These are phyloP conservation scores for Nemania sp. DNA, from an alignment of 2,329 filamentous ascomycete genomes.

Conservation along the genomic window DNA sequence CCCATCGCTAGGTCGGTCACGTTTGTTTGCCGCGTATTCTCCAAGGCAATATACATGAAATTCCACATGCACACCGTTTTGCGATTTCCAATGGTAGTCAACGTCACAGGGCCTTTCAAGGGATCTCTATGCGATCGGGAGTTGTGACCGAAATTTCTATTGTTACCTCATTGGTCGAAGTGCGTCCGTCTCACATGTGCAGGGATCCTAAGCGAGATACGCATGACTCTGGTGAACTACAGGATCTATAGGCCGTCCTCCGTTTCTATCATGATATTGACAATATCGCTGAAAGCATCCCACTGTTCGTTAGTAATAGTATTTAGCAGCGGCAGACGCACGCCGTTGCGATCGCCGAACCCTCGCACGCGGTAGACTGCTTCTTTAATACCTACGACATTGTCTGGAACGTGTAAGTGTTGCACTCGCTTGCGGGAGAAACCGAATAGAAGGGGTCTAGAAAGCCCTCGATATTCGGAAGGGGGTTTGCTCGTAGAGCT, in stretches of 20 bases:
- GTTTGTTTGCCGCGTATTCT: not conserved
- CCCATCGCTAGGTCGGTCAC: conserved; percentile 3
- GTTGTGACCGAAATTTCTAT: conserved; percentile 32
- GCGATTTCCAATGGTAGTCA: conserved; percentile 24
- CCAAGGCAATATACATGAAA: conserved; percentile 28
- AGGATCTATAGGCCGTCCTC: conserved; percentile 36
- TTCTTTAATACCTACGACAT: conserved; percentile 39
- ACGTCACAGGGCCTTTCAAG: conserved; percentile 33
- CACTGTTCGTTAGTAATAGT: conserved; percentile 39
- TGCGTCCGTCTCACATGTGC: conserved; percentile 32
- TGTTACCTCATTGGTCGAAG: conserved; percentile 34
- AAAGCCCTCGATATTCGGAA: not conserved
- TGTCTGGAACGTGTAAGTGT: conserved; percentile 33
- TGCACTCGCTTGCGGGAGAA: not conserved
- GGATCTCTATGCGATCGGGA: conserved; percentile 29
- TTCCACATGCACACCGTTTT: conserved; percentile 26
- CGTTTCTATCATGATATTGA: conserved; percentile 37
- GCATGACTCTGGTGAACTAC: conserved; percentile 32
- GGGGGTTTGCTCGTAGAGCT: not conserved
- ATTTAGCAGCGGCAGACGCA: conserved; percentile 36
- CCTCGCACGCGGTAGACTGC: conserved; percentile 37
- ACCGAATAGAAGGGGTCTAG: not conserved
- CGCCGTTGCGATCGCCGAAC: conserved; percentile 36
- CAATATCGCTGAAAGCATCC: conserved; percentile 32
- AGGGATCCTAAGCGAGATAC: conserved; percentile 36